Evolutionary conservation across 2,329 filamentous ascomycete species (phyloP).

Genomic region (Sphaerostilbella broomeana): DNA sequence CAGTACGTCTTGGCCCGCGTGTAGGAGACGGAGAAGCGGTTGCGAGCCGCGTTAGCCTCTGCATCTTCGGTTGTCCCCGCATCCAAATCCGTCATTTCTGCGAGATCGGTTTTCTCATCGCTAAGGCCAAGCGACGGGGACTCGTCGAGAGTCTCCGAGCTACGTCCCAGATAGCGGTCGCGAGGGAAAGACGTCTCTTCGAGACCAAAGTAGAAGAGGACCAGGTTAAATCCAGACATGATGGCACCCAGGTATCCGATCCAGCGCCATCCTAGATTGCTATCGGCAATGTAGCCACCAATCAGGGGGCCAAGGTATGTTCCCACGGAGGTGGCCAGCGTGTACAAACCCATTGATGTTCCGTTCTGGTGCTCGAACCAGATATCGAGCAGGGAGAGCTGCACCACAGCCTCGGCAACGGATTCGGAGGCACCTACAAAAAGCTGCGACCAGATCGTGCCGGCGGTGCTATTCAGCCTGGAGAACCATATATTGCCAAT

Average conservation of each 20-base stretch:
- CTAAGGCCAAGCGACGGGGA: neutral
- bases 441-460: slow-evolving; percentile 49
- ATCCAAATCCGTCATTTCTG: slow-evolving; percentile 14
- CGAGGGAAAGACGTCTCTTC: slow-evolving; percentile 48
- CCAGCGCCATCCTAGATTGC: slow-evolving; percentile 47
- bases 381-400: slow-evolving; percentile 50
- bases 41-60: slow-evolving; percentile 17
- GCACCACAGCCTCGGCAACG: slow-evolving; percentile 49
- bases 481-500: slow-evolving; percentile 50
- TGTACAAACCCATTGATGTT: slow-evolving; percentile 47
- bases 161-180: slow-evolving; percentile 17
- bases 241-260: slow-evolving; percentile 46
- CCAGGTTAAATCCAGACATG: slow-evolving; percentile 39
- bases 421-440: slow-evolving; percentile 52
- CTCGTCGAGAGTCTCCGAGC: neutral
- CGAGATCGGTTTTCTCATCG: neutral
- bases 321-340: slow-evolving; percentile 48
- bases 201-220: slow-evolving; percentile 44
- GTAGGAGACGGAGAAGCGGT: slow-evolving; percentile 20
- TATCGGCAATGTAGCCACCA: slow-evolving; percentile 42
- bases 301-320: slow-evolving; percentile 50
- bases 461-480: slow-evolving; percentile 32
- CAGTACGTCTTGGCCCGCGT: slow-evolving; percentile 42
- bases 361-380: slow-evolving; percentile 53
- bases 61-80: slow-evolving; percentile 11